Conservation (phyloP, 2,329 filamentous ascomycete species). For the Ascochyta lentis region DNA sequence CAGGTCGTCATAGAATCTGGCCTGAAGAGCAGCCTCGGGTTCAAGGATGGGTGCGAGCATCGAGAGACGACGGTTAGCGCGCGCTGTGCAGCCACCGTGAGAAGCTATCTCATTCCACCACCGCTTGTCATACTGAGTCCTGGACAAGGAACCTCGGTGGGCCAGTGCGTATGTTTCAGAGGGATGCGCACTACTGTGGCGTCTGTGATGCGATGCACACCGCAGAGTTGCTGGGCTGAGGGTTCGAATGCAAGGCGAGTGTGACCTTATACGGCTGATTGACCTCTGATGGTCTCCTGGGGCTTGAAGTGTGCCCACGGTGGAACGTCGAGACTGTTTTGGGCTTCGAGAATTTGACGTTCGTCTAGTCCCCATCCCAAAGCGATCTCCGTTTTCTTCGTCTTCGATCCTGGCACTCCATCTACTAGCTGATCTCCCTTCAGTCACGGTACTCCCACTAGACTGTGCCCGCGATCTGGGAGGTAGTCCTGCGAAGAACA, state of each 20-base stretch:
- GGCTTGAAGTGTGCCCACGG: neutral
- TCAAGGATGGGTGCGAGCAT: slow-evolving; percentile 19
- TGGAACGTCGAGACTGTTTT: neutral
- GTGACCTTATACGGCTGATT: neutral
- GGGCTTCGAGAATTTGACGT: neutral
- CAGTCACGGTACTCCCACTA: neutral
- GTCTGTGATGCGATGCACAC: neutral
- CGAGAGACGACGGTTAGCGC: slow-evolving; percentile 6
- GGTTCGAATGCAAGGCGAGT: neutral
- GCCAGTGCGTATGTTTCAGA: neutral
- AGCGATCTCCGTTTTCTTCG: neutral
- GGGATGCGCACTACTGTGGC: neutral
- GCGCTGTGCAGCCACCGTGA: slow-evolving; percentile 6
- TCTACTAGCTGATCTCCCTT: neutral
- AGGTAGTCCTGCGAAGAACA: neutral
- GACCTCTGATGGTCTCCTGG: neutral
- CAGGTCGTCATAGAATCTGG: neutral
- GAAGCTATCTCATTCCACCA: slow-evolving; percentile 16
- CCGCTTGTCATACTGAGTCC: slow-evolving; percentile 5
- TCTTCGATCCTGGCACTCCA: too few species aligned
- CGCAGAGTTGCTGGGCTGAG: neutral
- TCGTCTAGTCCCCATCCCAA: neutral
- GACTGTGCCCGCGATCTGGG: neutral
- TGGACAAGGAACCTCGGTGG: neutral
- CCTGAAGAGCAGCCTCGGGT: slow-evolving; percentile 5